Percentiles rank a stretch among this genome's conserved stretches.
Evolutionary conservation across 1,284 basidiomycete genomes (phyloP).

Genomic region (Rugosomyces carneus): DNA sequence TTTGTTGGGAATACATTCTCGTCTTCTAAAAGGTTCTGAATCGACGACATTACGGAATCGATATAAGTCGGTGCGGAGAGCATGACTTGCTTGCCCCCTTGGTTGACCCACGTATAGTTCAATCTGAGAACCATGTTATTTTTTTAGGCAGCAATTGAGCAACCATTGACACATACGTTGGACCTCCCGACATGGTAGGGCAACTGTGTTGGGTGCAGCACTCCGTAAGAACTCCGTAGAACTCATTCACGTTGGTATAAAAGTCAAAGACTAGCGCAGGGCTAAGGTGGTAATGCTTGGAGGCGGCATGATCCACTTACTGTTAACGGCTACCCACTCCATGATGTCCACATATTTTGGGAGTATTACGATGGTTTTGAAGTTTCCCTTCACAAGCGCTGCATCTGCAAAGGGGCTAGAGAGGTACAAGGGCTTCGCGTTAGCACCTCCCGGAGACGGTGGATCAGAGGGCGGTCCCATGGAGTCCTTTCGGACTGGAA

Average conservation of each 20-base stretch:
- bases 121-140: slow-evolving; percentile 44
- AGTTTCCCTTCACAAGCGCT: slow-evolving; percentile 97
- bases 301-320: slow-evolving; percentile 43
- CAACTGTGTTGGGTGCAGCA: slow-evolving; percentile 88
- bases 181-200: slow-evolving; percentile 90
- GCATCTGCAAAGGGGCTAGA: slow-evolving; percentile 94
- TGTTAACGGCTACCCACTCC: slow-evolving; percentile 98
- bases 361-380: slow-evolving; percentile 95
- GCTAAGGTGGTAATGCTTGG: background rate
- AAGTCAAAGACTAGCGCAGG: slow-evolving; percentile 76
- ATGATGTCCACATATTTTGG: slow-evolving; percentile 95
- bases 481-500: slow-evolving; percentile 30
- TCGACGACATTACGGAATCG: slow-evolving; percentile 98
- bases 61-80: slow-evolving; percentile 98
- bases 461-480: slow-evolving; percentile 39
- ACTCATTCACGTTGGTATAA: slow-evolving; percentile 96
- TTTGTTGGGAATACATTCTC: slow-evolving; percentile 96
- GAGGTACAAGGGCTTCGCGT: slow-evolving; percentile 75
- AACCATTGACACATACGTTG: slow-evolving; percentile 50
- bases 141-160: background rate
- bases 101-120: slow-evolving; percentile 95
- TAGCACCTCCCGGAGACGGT: slow-evolving; percentile 32
- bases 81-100: slow-evolving; percentile 84
- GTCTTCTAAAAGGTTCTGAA: slow-evolving; percentile 91
- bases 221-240: slow-evolving; percentile 93